phyloP scores from a whole-genome alignment of 768 basidiomycete species.

The Brasilioporus rufonigricans region DNA sequence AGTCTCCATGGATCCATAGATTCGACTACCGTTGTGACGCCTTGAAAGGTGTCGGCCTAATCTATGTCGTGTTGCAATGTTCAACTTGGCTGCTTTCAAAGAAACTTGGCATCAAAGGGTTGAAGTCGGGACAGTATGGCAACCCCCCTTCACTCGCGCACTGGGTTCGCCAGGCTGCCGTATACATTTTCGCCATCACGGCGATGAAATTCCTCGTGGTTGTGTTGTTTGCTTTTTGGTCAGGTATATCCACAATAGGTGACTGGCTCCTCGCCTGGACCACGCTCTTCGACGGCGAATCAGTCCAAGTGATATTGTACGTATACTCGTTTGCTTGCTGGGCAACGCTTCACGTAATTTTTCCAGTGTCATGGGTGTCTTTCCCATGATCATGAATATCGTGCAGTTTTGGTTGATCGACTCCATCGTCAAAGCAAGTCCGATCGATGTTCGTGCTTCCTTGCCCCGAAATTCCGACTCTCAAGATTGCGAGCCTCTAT shows the following conservation, averaged over 20 bases:
- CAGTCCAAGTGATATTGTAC: constrained; percentile 77
- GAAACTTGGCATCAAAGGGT: constrained; percentile 65
- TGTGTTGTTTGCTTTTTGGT: constrained; percentile 65
- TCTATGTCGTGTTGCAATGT: constrained; percentile 70
- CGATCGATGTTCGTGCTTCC: constrained; percentile 40
- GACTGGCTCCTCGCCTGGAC: constrained; percentile 87
- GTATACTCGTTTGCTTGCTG: constrained; percentile 29
- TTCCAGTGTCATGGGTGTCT: constrained; percentile 81
- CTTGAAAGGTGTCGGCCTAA: constrained; percentile 66
- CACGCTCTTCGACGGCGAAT: constrained; percentile 56
- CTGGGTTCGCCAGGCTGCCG: constrained; percentile 75
- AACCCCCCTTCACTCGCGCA: constrained; percentile 69
- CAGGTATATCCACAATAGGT: constrained; percentile 70
- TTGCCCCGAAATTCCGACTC: constrained; percentile 37
- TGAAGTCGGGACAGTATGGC: constrained; percentile 88
- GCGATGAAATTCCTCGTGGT: constrained; percentile 94
- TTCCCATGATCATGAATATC: constrained; percentile 86
- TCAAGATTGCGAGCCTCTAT: constrained; percentile 61
- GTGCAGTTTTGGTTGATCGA: constrained; percentile 96
- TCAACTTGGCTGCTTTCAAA: constrained; percentile 65
- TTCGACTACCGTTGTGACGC: constrained; percentile 6
- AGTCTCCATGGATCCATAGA: constrained; percentile 22
- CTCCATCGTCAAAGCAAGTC: constrained; percentile 77
- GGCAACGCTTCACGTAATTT: constrained; percentile 7
- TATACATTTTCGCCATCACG: constrained; percentile 79